Base-by-base conservation (phyloP, 345 rosid species). In the Passiflora organensis region DNA sequence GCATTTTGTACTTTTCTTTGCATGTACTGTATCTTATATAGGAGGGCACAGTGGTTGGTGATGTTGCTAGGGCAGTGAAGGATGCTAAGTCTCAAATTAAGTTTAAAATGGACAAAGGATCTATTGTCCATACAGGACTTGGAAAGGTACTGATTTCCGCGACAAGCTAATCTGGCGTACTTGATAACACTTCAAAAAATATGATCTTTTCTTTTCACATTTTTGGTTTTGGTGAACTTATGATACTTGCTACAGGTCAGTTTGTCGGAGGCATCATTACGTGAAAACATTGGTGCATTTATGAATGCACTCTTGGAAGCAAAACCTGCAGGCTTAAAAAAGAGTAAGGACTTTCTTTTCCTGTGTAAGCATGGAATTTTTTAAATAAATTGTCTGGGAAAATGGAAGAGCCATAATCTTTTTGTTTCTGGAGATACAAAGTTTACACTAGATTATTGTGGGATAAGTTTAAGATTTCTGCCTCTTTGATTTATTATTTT, bases 251-350 rank as follows among this genome's bases (percentile, higher is more conserved):
- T 60, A 59, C 73, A 89, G 99, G 76, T 75, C 64, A 81, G 87
- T 71, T 74, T 84, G 65, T 55, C 83, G 0, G 99, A 93, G 60
- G 87, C 80, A 63, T 69, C 63, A 59, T 70, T 93, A 50, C 84
- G 86, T 8, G 96, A 93, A 64, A 93, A 93, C 55, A 66, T 84
- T 28, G 91, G 96, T 57, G 99, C 99, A 38, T 86, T 93, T 59
- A 85, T 93, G 81, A 86, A 86, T 60, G 84, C 96, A 23, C 84
- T 93, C 73, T 70, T 93, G 62, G 83, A 68, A 57, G 89, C 99
- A 37, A 93, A 93, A 73, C 99, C 99, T 39, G 83, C 91, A 1
- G 99, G 99, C 59, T 76, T 93, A 60, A 93, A 93, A 76, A 93
- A 93, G 78, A 81, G 99, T 93, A 71, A 10, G 53, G 57, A 14